These are phyloP conservation scores for Podospora didyma DNA, from an alignment of 495 filamentous ascomycete species.

Conservation along the genomic window DNA sequence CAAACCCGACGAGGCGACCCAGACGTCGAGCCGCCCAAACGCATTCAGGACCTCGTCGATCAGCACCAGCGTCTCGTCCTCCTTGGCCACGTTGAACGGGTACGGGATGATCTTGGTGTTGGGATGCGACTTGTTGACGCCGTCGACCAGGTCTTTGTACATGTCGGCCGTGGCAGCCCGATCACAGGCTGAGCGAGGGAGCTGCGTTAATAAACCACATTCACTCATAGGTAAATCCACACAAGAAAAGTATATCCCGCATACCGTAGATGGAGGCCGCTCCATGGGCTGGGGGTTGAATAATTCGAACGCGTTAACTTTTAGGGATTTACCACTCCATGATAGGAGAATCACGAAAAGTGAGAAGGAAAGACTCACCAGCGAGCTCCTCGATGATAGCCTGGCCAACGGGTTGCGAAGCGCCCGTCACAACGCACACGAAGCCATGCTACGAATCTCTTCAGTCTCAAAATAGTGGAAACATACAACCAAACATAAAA, in stretches of 20 bases:
- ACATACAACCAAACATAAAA: too few relatives aligned
- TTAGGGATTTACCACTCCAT: too few relatives aligned
- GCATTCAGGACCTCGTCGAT: conserved; percentile 59
- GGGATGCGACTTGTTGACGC: conserved; percentile 35
- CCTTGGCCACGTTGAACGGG: conserved; percentile 50
- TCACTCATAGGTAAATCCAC: too few relatives aligned
- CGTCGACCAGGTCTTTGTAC: conserved; percentile 25
- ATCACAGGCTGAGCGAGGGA: conserved; percentile 25
- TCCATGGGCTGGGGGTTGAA: conserved; percentile 46
- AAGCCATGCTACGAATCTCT: conserved; percentile 58
- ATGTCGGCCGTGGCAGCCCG: conserved; percentile 17
- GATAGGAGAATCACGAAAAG: too few relatives aligned
- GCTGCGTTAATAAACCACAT: too few relatives aligned
- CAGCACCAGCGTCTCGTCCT: conserved; percentile 55
- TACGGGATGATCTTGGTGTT: conserved; percentile 58
- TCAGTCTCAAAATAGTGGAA: too few relatives aligned
- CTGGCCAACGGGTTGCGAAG: conserved; percentile 53
- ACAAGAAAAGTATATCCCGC: not conserved
- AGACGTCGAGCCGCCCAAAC: conserved; percentile 57
- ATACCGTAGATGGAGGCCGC: conserved; percentile 59
- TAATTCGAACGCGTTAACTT: too few relatives aligned
- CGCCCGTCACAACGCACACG: conserved; percentile 59
- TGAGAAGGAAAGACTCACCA: too few relatives aligned
- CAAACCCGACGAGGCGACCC: conserved; percentile 53
- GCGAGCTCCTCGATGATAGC: conserved; percentile 56